These are phyloP conservation scores for Neoboletus magnificus DNA, from an alignment of 768 basidiomycete species.

Conservation along the genomic window DNA sequence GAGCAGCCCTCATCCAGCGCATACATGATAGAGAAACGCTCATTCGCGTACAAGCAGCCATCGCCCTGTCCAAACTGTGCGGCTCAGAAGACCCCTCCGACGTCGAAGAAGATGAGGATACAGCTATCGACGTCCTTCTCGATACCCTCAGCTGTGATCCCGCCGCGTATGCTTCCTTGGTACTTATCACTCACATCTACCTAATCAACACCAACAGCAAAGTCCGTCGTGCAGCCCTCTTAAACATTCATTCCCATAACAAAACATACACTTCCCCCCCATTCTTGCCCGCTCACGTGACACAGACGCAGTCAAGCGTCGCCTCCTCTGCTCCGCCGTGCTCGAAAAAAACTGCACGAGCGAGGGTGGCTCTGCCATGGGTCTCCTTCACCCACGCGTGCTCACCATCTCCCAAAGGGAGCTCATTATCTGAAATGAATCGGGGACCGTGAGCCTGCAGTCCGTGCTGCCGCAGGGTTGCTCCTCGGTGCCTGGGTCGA, in stretches of 20 bases:
- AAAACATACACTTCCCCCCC: constrained; percentile 50
- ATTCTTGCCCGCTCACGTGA: constrained; percentile 81
- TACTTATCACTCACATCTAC: too few relatives aligned
- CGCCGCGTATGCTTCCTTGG: too few relatives aligned
- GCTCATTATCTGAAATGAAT: constrained; percentile 77
- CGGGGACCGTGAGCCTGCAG: constrained; percentile 76
- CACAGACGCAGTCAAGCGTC: constrained; percentile 69
- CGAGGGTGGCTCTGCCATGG: constrained; percentile 37
- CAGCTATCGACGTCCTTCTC: too few relatives aligned
- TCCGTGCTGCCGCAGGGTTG: constrained; percentile 67
- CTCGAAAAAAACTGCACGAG: constrained; percentile 44
- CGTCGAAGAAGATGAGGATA: too few relatives aligned
- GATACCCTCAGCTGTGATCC: too few relatives aligned
- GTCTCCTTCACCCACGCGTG: constrained; percentile 58
- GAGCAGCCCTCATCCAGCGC: too few relatives aligned
- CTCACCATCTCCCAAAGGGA: constrained; percentile 74
- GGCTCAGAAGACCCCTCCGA: too few relatives aligned
- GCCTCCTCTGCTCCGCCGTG: constrained; percentile 62
- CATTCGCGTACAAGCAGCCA: too few relatives aligned
- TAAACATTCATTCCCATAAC: constrained; percentile 67
- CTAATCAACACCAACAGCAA: too few relatives aligned
- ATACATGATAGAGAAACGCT: too few relatives aligned
- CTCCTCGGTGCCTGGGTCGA: constrained; percentile 80
- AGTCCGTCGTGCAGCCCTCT: constrained; percentile 52
- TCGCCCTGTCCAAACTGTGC: constrained; percentile 11